Evolutionary conservation across 495 filamentous ascomycete genomes (phyloP).

Genomic region (Friedmanniomyces simplex): DNA sequence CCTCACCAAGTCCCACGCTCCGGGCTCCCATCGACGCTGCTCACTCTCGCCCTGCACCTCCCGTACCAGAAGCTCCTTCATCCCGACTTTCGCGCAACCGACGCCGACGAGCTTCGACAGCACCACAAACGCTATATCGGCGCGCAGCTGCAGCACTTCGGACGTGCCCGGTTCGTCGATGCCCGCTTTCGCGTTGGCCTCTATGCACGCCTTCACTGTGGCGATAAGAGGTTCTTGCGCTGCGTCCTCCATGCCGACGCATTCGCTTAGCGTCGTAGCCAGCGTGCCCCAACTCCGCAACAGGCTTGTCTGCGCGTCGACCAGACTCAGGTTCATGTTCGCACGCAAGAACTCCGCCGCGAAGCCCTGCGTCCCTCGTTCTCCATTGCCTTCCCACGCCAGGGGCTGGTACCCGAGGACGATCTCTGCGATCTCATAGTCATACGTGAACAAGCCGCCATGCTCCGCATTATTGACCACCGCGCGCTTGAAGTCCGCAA

Average conservation of each 20-base stretch:
- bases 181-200: conserved; percentile 53
- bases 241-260: conserved; percentile 47
- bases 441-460: conserved; percentile 71
- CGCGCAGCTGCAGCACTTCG: conserved; percentile 56
- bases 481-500: conserved; percentile 62
- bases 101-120: conserved; percentile 62
- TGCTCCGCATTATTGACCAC: conserved; percentile 41
- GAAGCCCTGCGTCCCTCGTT: conserved; percentile 56
- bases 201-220: conserved; percentile 62
- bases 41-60: not conserved
- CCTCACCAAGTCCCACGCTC: conserved; percentile 58
- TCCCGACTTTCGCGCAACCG: conserved; percentile 47
- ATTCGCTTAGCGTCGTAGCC: conserved; percentile 67
- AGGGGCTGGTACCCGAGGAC: conserved; percentile 60
- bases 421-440: conserved; percentile 57
- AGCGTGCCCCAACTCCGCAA: conserved; percentile 85
- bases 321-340: conserved; percentile 80
- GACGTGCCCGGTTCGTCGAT: conserved; percentile 64
- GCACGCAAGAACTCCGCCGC: conserved; percentile 68
- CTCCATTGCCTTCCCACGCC: conserved; percentile 45
- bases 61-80: conserved; percentile 47
- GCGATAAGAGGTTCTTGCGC: conserved; percentile 56
- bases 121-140: conserved; percentile 65
- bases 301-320: conserved; percentile 84
- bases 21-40: conserved; percentile 17